These are phyloP conservation scores for Neopestalotiopsis sp. DNA, from an alignment of 2,329 filamentous ascomycete species.

Conservation along the genomic window DNA sequence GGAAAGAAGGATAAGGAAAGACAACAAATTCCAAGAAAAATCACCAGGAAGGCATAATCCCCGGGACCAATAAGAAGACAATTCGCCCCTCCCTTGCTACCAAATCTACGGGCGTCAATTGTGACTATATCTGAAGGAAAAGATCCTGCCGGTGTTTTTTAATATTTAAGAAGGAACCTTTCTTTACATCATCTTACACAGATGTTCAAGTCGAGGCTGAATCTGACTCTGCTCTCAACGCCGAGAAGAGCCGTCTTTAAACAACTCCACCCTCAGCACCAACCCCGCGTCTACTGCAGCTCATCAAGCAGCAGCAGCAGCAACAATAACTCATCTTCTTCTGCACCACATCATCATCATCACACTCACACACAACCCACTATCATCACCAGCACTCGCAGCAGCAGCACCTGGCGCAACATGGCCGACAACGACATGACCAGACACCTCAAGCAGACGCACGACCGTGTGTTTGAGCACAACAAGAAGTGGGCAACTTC, in stretches of 20 bases:
- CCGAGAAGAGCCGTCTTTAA: constrained; percentile 9
- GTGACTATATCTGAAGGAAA: not conserved
- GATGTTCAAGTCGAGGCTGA: constrained; percentile 12
- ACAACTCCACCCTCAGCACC: not conserved
- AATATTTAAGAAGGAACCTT: not conserved
- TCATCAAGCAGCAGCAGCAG: not conserved
- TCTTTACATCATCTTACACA: not conserved
- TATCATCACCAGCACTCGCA: constrained; percentile 8
- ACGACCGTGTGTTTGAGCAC: constrained; percentile 72
- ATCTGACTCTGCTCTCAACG: constrained; percentile 6
- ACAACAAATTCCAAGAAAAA: not conserved
- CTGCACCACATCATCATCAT: not conserved
- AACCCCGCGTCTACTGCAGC: constrained; percentile 9
- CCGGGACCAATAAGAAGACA: not conserved
- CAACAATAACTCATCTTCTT: not conserved
- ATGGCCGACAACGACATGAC: constrained; percentile 49
- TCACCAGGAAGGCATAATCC: not conserved
- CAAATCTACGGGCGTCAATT: not conserved
- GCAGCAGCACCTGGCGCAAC: constrained; percentile 19
- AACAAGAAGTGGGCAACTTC: constrained; percentile 69
- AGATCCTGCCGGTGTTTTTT: not conserved
- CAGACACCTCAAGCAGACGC: constrained; percentile 65
- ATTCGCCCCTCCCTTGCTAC: not conserved
- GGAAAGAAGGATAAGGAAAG: not conserved
- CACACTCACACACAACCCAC: not conserved